Evolutionary conservation across 2,329 filamentous ascomycete genomes (phyloP), one percentile per base, ranked within the genome.

Genomic region (Coniochaeta prunicola): DNA sequence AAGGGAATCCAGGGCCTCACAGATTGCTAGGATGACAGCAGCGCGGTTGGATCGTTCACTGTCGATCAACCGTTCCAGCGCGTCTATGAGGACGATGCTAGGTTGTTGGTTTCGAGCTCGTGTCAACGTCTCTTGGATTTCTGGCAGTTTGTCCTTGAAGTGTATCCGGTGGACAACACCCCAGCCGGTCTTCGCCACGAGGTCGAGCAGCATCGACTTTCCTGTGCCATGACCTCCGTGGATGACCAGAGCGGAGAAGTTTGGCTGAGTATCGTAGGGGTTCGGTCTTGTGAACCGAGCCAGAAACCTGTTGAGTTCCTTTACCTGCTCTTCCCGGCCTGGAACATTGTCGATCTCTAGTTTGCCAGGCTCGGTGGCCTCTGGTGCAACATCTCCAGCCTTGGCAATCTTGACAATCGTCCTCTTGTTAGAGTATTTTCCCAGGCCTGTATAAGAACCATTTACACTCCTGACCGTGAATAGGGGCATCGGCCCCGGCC

Each of bases 181-280:
- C 90, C 91, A 96, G 59, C 80, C 81, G 0, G 85, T 83, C 7
- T 77, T 80, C 9, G 86, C 82, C 21, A 97, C 78, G 33, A 83
- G 82, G 17, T 87, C 72, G 1, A 97, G 76, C 0, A 97, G 77
- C 63, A 89, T 80, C 0, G 85, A 88, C 74, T 97, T 97, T 26
- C 93, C 93, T 0, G 90, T 96, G 12, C 93, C 92, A 62, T 85
- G 84, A 19, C 90, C 87, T 15, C 93, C 93, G 69, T 96, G 87
- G 4, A 97, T 77, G 26, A 94, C 79, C 36, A 94, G 80, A 0
- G 85, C 85, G 57, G 82, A 53, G 73, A 65, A 68, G 70, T 66
- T 66, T 4, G 55, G 61, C 28, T 40, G 58, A 8, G 36, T 34
- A 24, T 53, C 34, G 28, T 61, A 60, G 2, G 66, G 67, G 0